A percentile compares a stretch with the other conserved stretches of the same genome.
phyloP scores from a whole-genome alignment of 2,329 filamentous ascomycete species.

The Peltaster fructicola region DNA sequence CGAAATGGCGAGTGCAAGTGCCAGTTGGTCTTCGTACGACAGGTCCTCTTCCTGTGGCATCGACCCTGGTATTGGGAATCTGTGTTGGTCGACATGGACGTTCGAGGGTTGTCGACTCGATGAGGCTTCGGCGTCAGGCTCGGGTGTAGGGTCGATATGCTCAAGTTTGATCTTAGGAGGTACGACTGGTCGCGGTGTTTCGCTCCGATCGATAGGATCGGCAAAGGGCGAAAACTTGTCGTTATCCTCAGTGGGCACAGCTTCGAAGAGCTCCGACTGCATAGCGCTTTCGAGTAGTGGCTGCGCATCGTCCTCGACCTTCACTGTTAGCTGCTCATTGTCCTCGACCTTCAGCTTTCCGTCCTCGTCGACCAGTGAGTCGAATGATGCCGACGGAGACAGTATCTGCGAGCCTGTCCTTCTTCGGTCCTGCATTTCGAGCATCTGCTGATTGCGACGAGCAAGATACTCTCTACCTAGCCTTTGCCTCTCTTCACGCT shows the following conservation, averaged over 20 bases:
- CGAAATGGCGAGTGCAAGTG: slow-evolving; percentile 19
- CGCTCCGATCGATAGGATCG: slow-evolving; percentile 21
- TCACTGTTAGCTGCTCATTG: slow-evolving; percentile 1
- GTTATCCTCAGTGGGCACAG: slow-evolving; percentile 2
- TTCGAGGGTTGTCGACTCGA: too few relatives aligned
- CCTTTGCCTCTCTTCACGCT: slow-evolving; percentile 17
- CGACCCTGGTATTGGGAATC: too few relatives aligned
- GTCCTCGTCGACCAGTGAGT: slow-evolving; percentile 16
- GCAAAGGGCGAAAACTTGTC: too few relatives aligned
- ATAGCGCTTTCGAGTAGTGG: too few relatives aligned
- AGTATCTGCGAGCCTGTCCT: slow-evolving; percentile 7
- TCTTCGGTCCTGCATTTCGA: slow-evolving; percentile 15
- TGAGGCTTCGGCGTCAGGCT: slow-evolving; percentile 7
- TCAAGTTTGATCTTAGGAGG: slow-evolving; percentile 26
- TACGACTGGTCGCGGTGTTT: slow-evolving; percentile 26
- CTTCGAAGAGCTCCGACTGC: too few relatives aligned
- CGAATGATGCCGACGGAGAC: slow-evolving; percentile 13
- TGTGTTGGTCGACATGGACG: too few relatives aligned
- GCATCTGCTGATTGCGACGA: slow-evolving; percentile 17
- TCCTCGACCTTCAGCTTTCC: slow-evolving; percentile 12
- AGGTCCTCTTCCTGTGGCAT: too few relatives aligned
- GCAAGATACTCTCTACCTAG: slow-evolving; percentile 21
- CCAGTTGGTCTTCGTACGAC: slow-evolving; percentile 20
- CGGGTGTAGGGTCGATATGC: slow-evolving; percentile 3
- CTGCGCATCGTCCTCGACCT: too few relatives aligned